Conservation (phyloP, 257 asterid genomes). For the Anisodus acutangulus region DNA sequence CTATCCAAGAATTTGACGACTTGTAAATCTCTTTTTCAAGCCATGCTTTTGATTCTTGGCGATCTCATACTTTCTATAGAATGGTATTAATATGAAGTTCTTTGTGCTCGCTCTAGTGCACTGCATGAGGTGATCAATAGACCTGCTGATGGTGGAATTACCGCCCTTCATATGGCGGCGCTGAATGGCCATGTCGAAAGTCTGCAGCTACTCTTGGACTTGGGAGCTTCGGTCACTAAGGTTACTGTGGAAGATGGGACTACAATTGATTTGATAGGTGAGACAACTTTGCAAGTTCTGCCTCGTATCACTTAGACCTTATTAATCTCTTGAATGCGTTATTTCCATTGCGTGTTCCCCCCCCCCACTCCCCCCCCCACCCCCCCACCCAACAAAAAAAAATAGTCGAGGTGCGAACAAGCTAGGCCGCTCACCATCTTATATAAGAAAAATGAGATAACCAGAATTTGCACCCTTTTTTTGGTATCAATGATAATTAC, state of each 20-base stretch:
- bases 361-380: neutral
- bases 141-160: slow-evolving; percentile 90
- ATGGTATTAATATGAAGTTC: neutral
- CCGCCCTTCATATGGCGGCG: slow-evolving; percentile 94
- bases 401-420: too few relatives aligned
- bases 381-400: neutral
- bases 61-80: neutral
- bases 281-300: slow-evolving; percentile 7
- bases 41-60: neutral
- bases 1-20: slow-evolving; percentile 60
- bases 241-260: slow-evolving; percentile 79
- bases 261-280: slow-evolving; percentile 84
- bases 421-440: too few relatives aligned
- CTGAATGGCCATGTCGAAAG: slow-evolving; percentile 79
- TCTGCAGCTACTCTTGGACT: slow-evolving; percentile 75
- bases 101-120: slow-evolving; percentile 49
- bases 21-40: slow-evolving; percentile 23
- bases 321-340: neutral
- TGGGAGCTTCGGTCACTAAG: slow-evolving; percentile 72
- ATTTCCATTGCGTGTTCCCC: neutral
- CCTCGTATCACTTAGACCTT: neutral
- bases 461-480: neutral
- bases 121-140: slow-evolving; percentile 65
- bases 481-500: too few relatives aligned
- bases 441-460: neutral